Conservation (phyloP, 164 flowering plant genomes). For the Annona squamosa region DNA sequence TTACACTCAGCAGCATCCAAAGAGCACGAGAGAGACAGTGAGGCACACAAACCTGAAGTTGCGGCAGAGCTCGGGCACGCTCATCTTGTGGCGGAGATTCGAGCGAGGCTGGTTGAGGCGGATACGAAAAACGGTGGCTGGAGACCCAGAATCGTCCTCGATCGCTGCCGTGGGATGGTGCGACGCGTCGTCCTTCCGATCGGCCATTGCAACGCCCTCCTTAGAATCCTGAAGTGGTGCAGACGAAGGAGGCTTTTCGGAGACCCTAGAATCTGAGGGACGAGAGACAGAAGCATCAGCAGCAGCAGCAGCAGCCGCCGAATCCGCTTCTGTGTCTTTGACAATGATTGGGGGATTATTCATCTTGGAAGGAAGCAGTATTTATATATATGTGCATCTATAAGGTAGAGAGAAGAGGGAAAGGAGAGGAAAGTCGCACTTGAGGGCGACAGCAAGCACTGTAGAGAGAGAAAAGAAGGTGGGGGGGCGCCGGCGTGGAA, state of each 20-base stretch:
- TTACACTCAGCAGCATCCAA: background rate
- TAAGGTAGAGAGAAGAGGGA: background rate
- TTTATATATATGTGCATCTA: background rate
- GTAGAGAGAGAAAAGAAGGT: background rate
- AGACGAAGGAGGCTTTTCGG: background rate
- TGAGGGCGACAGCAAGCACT: slow-evolving; percentile 9
- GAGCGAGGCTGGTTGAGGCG: slow-evolving; percentile 79
- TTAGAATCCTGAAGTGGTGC: background rate
- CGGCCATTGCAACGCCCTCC: background rate
- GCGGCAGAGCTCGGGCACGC: slow-evolving; percentile 95
- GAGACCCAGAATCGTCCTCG: slow-evolving; percentile 37
- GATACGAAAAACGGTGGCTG: slow-evolving; percentile 77
- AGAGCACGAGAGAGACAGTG: too few relatives aligned
- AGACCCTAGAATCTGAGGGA: background rate
- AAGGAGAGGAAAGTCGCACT: slow-evolving; percentile 2
- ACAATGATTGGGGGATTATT: background rate
- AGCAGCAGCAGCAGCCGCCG: background rate
- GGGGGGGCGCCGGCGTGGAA: background rate
- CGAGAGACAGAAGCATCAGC: background rate
- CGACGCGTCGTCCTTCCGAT: background rate
- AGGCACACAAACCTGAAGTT: slow-evolving; percentile 54
- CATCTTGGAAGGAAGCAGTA: background rate
- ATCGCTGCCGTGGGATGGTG: background rate
- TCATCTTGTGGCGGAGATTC: slow-evolving; percentile 86
- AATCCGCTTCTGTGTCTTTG: background rate